Evolutionary conservation across 2,329 filamentous ascomycete genomes (phyloP).

Genomic region (Trichoderma koningii): DNA sequence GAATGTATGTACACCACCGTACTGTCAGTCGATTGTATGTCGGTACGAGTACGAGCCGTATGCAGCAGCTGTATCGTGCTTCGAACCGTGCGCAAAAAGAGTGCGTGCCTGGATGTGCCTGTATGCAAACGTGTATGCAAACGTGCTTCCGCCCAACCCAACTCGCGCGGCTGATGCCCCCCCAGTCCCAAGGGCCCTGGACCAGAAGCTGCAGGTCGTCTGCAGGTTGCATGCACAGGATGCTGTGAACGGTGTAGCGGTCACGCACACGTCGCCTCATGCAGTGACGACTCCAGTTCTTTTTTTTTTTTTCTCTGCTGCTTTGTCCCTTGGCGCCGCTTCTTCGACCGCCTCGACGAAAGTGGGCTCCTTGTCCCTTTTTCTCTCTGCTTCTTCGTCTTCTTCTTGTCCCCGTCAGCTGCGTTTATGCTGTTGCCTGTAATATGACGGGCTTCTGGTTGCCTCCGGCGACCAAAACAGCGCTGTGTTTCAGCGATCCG

Average conservation of each 20-base stretch:
- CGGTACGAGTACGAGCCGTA: not conserved
- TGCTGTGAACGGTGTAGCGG: conserved; percentile 23
- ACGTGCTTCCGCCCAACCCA: not conserved
- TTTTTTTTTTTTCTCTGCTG: not conserved
- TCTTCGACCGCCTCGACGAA: not conserved
- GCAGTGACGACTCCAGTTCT: conserved; percentile 10
- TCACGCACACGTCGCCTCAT: conserved; percentile 24
- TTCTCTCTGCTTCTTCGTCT: not conserved
- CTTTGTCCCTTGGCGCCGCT: conserved; percentile 10
- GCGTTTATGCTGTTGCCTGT: too few species aligned
- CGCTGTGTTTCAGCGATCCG: not conserved
- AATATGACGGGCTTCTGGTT: not conserved
- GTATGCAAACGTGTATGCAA: conserved; percentile 11
- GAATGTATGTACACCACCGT: too few species aligned
- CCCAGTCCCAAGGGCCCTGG: not conserved
- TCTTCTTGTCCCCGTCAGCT: not conserved
- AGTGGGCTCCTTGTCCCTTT: conserved; percentile 12
- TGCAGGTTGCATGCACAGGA: conserved; percentile 19
- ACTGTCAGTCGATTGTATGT: too few species aligned
- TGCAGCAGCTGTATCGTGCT: not conserved
- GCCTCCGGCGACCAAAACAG: conserved; percentile 1
- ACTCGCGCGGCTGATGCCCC: not conserved
- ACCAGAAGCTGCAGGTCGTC: conserved; percentile 7
- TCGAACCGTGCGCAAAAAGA: not conserved
- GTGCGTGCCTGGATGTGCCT: not conserved